Base-by-base conservation (phyloP, 495 filamentous ascomycete genomes). In the Margaritispora aquatica region DNA sequence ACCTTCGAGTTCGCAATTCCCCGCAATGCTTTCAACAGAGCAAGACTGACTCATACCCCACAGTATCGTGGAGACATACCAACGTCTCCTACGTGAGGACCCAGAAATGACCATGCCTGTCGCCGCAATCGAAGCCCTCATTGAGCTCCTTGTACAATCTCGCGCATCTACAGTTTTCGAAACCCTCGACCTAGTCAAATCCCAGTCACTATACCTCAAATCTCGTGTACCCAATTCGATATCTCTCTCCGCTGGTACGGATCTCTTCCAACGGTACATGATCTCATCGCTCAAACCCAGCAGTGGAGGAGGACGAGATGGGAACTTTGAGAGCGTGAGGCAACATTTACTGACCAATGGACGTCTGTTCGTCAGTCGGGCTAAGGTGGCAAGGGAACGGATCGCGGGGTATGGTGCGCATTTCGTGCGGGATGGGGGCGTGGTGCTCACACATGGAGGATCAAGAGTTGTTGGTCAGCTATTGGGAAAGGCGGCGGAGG, bases 231-330 rank as follows among this genome's bases (percentile, higher is more conserved):
- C 88, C 2, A 97, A 98, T 73, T 88, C 92, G 15, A 90, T 97
- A 62, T 88, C 92, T 24, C 80, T 97, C 21, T 90, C 88, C 31
- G 94, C 95, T 51, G 94, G 94, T 64, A 96, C 93, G 64, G 92
- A 97, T 70, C 81, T 97, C 58, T 97, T 97, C 77, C 91, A 94
- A 71, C 85, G 91, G 67, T 98, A 93, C 73, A 83, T 98, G 49
- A 87, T 96, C 58, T 83, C 80, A 44, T 84, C 83, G 38, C 73
- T 88, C 64, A 67, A 62, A 49, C 61, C 58, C 2, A 62, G 41
- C 19, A 61, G 59, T 15, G 58, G 61, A 5, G 80, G 80, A 5
- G 60, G 41, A 13, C 59, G 59, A 15, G 58, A 61, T 7, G 80
- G 80, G 7, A 88, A 90, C 68, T 97, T 98, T 69, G 86, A 88